Percentiles rank a stretch among this genome's conserved stretches.
These are phyloP conservation scores for Pyrenochaeta sp. DNA, from an alignment of 2,329 filamentous ascomycete species.

Conservation along the genomic window DNA sequence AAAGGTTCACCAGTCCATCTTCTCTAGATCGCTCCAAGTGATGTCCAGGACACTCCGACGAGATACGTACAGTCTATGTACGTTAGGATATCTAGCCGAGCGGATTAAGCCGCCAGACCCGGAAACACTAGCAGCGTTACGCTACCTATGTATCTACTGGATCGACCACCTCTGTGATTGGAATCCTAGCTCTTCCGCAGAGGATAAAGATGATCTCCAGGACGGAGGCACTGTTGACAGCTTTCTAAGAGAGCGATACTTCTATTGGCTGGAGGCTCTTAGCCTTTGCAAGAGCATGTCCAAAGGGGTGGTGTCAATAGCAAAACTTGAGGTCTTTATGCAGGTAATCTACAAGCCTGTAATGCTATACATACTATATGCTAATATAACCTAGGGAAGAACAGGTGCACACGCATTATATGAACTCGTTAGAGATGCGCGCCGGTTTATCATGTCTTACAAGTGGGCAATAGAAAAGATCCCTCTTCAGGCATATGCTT, in stretches of 20 bases:
- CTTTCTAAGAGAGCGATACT: slow-evolving; percentile 1
- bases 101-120: slow-evolving; percentile 26
- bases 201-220: no score
- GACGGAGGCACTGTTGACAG: slow-evolving; percentile 4
- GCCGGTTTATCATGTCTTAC: not conserved
- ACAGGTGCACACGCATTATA: not conserved
- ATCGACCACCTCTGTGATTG: slow-evolving; percentile 41
- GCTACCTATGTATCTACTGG: slow-evolving; percentile 46
- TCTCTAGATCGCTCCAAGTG: slow-evolving; percentile 40
- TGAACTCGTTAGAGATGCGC: not conserved
- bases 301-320: slow-evolving; percentile 11
- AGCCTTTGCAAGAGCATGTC: slow-evolving; percentile 10
- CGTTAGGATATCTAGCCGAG: slow-evolving; percentile 22
- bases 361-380: not conserved
- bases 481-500: slow-evolving; percentile 35
- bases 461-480: slow-evolving; percentile 20
- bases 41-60: slow-evolving; percentile 25
- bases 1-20: slow-evolving; percentile 22
- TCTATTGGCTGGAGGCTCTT: no score
- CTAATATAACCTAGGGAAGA: not conserved
- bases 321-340: not conserved
- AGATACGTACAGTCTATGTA: slow-evolving; percentile 34
- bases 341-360: no score
- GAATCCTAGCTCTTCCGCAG: no score
- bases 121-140: slow-evolving; percentile 34